A percentile compares a stretch with the other conserved stretches of the same genome.
These are phyloP conservation scores for Chiua virens DNA, from an alignment of 768 basidiomycete species.

Conservation along the genomic window DNA sequence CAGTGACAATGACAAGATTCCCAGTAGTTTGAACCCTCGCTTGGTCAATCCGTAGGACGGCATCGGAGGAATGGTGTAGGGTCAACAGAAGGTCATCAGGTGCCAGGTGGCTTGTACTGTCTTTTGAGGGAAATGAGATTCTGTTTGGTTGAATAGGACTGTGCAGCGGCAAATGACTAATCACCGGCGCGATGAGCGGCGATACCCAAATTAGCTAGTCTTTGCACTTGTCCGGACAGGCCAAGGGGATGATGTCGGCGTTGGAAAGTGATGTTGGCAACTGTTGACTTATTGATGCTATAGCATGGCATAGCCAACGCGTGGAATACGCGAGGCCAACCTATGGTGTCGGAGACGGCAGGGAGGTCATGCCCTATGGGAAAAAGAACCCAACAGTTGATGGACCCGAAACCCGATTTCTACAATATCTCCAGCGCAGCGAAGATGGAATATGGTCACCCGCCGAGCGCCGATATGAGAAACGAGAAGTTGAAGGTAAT, in stretches of 20 bases:
- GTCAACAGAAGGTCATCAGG: background rate
- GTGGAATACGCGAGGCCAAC: background rate
- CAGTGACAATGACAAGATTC: constrained; percentile 4
- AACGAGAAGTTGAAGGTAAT: too few relatives aligned
- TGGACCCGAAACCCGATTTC: background rate
- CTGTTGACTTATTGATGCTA: background rate
- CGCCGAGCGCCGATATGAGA: too few relatives aligned
- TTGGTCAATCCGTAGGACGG: constrained; percentile 20
- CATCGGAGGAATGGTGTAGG: constrained; percentile 13
- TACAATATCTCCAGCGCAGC: background rate
- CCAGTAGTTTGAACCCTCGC: constrained; percentile 22
- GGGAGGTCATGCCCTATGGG: too few relatives aligned
- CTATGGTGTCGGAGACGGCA: too few relatives aligned
- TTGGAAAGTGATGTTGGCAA: background rate
- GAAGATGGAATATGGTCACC: too few relatives aligned
- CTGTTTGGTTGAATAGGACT: background rate
- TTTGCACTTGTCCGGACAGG: background rate
- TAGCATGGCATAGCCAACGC: background rate
- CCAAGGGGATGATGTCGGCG: background rate
- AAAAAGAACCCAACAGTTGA: too few relatives aligned
- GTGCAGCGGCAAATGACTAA: background rate
- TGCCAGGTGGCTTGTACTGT: background rate
- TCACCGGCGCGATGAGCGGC: constrained; percentile 2
- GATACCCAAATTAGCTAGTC: background rate
- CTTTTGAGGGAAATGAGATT: constrained; percentile 1